Evolutionary conservation across 768 basidiomycete genomes (phyloP).

Genomic region (Trametes maxima): DNA sequence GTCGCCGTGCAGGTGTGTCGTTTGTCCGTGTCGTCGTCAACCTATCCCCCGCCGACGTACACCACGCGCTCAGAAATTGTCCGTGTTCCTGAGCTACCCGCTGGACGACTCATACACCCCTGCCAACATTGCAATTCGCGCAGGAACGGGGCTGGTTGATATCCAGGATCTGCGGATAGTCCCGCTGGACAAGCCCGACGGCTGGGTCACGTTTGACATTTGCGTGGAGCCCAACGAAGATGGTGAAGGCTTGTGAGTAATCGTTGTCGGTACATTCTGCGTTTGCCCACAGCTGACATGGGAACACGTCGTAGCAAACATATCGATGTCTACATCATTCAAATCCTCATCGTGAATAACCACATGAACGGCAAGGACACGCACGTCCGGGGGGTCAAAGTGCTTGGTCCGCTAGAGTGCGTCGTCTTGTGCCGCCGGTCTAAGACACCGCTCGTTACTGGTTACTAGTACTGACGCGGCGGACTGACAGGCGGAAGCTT

Average conservation of each 20-base stretch:
- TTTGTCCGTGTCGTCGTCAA: too few species aligned
- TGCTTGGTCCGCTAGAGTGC: constrained; percentile 87
- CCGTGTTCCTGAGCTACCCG: constrained; percentile 76
- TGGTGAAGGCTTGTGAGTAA: constrained; percentile 73
- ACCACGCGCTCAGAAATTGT: constrained; percentile 68
- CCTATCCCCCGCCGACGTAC: neutral
- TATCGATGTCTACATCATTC: constrained; percentile 85
- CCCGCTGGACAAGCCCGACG: constrained; percentile 87
- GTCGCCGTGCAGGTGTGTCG: constrained; percentile 79
- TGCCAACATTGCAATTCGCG: constrained; percentile 84
- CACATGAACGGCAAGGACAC: constrained; percentile 99
- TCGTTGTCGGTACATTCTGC: neutral
- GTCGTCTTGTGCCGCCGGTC: constrained; percentile 27
- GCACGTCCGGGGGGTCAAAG: constrained; percentile 86
- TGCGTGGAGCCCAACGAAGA: constrained; percentile 80
- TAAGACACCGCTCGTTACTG: neutral
- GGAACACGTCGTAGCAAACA: constrained; percentile 60
- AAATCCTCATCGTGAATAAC: constrained; percentile 88
- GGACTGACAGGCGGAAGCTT: neutral
- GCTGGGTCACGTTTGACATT: constrained; percentile 90
- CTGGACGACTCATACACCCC: constrained; percentile 98
- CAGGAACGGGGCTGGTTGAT: constrained; percentile 89
- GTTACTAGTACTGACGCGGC: neutral
- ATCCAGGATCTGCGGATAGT: constrained; percentile 89
- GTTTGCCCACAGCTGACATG: neutral